Conservation (phyloP, 129 eudicot genomes). For the Erigeron canadensis region DNA sequence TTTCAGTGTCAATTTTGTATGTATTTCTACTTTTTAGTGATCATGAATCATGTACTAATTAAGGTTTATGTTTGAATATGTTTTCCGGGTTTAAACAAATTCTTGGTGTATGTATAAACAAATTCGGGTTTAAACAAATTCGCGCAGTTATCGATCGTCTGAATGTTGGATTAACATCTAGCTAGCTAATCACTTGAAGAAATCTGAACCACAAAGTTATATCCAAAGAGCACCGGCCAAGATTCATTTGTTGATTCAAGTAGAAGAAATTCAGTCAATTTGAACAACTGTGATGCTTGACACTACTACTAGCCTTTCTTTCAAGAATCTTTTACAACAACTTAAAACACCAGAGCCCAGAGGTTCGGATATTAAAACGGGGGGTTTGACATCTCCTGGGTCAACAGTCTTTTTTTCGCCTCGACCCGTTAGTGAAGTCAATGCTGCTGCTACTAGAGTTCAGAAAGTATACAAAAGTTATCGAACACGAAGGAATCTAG, state of each 20-base stretch:
- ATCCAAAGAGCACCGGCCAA: no score
- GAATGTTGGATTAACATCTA: constrained; percentile 24
- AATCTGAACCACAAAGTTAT: not conserved
- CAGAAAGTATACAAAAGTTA: constrained; percentile 90
- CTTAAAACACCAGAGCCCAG: constrained; percentile 30
- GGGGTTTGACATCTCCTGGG: constrained; percentile 46
- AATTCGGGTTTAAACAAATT: no score
- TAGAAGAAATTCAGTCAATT: constrained; percentile 46
- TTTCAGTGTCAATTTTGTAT: not conserved
- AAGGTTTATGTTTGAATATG: no score
- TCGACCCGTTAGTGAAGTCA: constrained; percentile 78
- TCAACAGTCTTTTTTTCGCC: constrained; percentile 72
- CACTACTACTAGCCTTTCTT: constrained; percentile 67
- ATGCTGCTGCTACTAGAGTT: constrained; percentile 83
- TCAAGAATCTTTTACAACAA: constrained; percentile 60
- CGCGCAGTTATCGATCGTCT: no score
- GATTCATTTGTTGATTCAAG: constrained; percentile 3
- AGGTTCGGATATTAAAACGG: constrained; percentile 20
- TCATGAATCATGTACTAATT: constrained; percentile 9
- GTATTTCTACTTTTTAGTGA: not conserved
- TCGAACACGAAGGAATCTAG: constrained; percentile 80
- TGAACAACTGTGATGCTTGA: constrained; percentile 50
- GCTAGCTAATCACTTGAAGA: constrained; percentile 17
- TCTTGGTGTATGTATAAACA: no score
- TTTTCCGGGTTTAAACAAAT: no score